These are phyloP conservation scores for Lipomyces chichibuensis DNA, from an alignment of 805 yeast species.

Conservation along the genomic window DNA sequence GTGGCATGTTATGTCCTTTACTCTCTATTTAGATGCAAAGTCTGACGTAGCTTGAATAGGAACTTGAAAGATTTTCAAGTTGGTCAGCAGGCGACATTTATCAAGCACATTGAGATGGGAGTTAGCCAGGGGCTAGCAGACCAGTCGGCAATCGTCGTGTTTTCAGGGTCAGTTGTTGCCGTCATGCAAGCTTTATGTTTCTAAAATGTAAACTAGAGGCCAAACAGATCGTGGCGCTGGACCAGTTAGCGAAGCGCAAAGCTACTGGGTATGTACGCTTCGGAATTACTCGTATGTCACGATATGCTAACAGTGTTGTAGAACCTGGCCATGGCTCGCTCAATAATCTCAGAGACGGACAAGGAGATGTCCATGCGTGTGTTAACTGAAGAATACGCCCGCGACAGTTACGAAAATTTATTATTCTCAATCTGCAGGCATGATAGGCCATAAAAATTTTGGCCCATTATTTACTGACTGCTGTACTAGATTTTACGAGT, in stretches of 20 bases:
- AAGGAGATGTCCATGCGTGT: slow-evolving; percentile 41
- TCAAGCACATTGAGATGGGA: slow-evolving; percentile 59
- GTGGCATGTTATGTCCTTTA: slow-evolving; percentile 50
- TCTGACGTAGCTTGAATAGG: slow-evolving; percentile 10
- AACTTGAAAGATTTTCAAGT: slow-evolving; percentile 64
- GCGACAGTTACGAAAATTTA: slow-evolving; percentile 80
- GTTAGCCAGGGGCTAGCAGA: slow-evolving; percentile 46
- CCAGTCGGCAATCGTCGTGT: slow-evolving; percentile 46
- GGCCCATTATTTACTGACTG: background rate
- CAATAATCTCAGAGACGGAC: slow-evolving; percentile 2
- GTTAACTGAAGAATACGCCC: slow-evolving; percentile 67
- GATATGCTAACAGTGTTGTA: background rate
- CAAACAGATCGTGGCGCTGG: slow-evolving; percentile 64
- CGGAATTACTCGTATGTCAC: slow-evolving; percentile 48
- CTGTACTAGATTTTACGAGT: slow-evolving; percentile 47
- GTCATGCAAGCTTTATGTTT: background rate
- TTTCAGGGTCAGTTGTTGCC: slow-evolving; percentile 51
- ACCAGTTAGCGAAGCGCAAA: slow-evolving; percentile 56
- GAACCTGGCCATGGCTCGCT: slow-evolving; percentile 22
- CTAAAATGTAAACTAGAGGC: slow-evolving; percentile 47
- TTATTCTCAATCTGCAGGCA: slow-evolving; percentile 52
- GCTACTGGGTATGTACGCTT: slow-evolving; percentile 47
- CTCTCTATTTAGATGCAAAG: background rate
- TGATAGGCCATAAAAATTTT: background rate
- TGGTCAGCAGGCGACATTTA: slow-evolving; percentile 68